Conservation (phyloP, 129 eudicot genomes). For the Deinandra increscens region DNA sequence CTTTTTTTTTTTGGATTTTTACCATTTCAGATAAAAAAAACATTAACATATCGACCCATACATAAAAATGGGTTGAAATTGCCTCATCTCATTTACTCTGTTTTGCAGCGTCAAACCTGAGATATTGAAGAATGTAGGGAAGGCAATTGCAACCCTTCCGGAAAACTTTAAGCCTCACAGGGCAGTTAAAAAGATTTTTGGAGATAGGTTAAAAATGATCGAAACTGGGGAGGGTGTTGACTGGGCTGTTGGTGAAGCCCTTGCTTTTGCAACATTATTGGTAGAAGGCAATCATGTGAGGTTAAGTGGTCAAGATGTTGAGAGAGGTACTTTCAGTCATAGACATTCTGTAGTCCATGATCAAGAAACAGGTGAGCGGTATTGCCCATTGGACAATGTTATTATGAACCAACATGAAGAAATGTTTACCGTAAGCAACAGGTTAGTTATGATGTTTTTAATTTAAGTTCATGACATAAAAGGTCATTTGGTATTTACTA, state of each 20-base stretch:
- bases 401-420: conserved; percentile 70
- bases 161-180: conserved; percentile 84
- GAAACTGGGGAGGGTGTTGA: conserved; percentile 69
- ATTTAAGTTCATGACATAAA: background rate
- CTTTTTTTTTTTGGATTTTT: background rate
- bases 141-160: conserved; percentile 71
- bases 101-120: conserved; percentile 80
- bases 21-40: background rate
- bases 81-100: background rate
- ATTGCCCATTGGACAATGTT: conserved; percentile 86
- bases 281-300: conserved; percentile 95
- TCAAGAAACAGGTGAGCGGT: conserved; percentile 82
- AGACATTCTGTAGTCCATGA: conserved; percentile 89
- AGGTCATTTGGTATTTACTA: background rate
- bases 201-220: conserved; percentile 60
- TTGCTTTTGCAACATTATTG: conserved; percentile 90
- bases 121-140: conserved; percentile 84
- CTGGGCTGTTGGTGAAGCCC: conserved; percentile 98
- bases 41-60: background rate
- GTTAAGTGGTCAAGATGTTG: conserved; percentile 96
- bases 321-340: conserved; percentile 95
- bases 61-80: background rate
- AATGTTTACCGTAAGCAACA: conserved; percentile 97
- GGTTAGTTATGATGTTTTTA: conserved; percentile 43
- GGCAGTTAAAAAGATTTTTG: conserved; percentile 81